Base-by-base conservation (phyloP, 768 basidiomycete genomes). In the Lactarius tabidus region DNA sequence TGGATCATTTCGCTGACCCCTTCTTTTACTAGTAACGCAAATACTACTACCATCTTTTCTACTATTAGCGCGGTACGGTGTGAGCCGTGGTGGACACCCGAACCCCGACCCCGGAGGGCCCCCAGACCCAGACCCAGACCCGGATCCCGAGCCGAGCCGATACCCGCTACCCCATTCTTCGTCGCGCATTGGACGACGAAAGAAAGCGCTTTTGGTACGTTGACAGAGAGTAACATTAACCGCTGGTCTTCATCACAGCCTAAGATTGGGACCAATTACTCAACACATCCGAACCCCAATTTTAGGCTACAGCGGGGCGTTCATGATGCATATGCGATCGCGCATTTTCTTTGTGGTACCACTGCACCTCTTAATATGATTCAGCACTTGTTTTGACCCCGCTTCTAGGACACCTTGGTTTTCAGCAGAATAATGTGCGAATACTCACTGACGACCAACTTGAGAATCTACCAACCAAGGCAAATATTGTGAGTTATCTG, bases 201-300 rank as follows among this genome's bases (percentile, higher is more conserved):
- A 28, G 26, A 38, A 36, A n/a, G 62, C 62, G 0, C 48, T 63
- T 9, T 0, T 58, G 0, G 62, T 63, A 58, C 18, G 57, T 58
- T 14, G 4, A 1, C n/a, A 12, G 9, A 3, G 14, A 31, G 36
- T 12, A 6, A 4, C 36, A 6, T 20, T 17, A 39, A 7, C n/a
- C 18, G 3, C 36, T 51, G 36, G 33, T 52, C 12, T 14, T 52
- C 20, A 58, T 23, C 2, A 23, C 18, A 5, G 6, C 36, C 28
- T 20, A 63, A 63, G 62, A 31, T 63, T 14, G 62, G 62, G 36
- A 58, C 18, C 57, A 52, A 63, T 41, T 63, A 57, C 10, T 14
- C 10, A 1, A 2, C 0, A 0, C 56, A 63, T 8, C n/a, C 1
- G 14, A 7, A 39, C 28, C 45, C 7, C 28, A 1, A 1, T 4